These are phyloP conservation scores for Hanseniaspora uvarum DNA, from an alignment of 1,139 yeast genomes.

Conservation along the genomic window DNA sequence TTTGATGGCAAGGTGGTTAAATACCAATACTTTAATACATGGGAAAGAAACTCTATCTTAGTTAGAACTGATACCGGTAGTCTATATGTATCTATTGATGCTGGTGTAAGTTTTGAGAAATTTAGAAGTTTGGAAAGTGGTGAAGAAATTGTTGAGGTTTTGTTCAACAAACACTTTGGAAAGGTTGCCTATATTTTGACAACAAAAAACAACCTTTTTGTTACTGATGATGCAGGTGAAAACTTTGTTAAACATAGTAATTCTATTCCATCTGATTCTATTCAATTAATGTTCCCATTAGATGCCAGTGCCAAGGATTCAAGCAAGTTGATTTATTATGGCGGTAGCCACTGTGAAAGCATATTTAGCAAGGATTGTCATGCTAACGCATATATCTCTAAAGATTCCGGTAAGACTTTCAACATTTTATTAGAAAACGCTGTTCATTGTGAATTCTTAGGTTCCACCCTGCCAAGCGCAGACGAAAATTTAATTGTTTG, in stretches of 20 bases:
- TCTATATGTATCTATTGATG: constrained; percentile 63
- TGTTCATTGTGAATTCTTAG: constrained; percentile 57
- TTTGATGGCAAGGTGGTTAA: constrained; percentile 29
- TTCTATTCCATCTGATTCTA: constrained; percentile 42
- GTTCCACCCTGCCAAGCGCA: constrained; percentile 38
- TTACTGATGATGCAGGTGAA: constrained; percentile 61
- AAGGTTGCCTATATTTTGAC: constrained; percentile 58
- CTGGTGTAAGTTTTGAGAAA: constrained; percentile 53
- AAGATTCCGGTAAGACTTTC: constrained; percentile 57
- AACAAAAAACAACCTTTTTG: constrained; percentile 40
- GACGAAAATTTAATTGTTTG: constrained; percentile 54
- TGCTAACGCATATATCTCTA: constrained; percentile 49
- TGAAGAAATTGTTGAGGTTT: constrained; percentile 42
- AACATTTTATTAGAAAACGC: constrained; percentile 42
- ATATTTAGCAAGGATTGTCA: constrained; percentile 41
- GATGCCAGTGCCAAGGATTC: constrained; percentile 47
- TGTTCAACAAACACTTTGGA: constrained; percentile 52
- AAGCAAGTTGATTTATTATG: constrained; percentile 59
- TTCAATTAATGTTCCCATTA: constrained; percentile 36
- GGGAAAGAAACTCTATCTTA: constrained; percentile 61
- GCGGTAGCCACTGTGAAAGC: constrained; percentile 48
- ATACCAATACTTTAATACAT: constrained; percentile 33
- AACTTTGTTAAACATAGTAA: constrained; percentile 35
- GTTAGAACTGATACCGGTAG: constrained; percentile 44
- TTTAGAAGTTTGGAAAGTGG: constrained; percentile 35